phyloP scores from a whole-genome alignment of 257 asterid genomes.

The Jaltomata sinuosa region DNA sequence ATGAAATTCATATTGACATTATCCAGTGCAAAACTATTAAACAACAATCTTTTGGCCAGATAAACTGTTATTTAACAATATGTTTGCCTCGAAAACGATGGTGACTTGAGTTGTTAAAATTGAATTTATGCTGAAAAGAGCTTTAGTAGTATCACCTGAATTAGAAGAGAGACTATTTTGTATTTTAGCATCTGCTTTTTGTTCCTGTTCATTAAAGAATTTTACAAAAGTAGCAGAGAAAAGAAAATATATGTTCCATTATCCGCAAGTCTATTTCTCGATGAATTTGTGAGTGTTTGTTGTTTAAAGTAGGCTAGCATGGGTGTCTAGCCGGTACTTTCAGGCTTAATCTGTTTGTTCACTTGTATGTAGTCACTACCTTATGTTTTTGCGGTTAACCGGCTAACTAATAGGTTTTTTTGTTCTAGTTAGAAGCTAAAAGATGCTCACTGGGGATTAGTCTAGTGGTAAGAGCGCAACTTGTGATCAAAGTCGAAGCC shows the following conservation, averaged over 20 bases:
- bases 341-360: background rate
- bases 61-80: background rate
- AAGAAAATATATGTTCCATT: background rate
- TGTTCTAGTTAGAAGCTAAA: background rate
- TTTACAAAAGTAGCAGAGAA: background rate
- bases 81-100: background rate
- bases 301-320: background rate
- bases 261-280: background rate
- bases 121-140: background rate
- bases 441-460: background rate
- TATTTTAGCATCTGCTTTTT: background rate
- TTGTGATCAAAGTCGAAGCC: too few relatives aligned
- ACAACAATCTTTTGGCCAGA: background rate
- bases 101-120: background rate
- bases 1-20: background rate
- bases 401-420: background rate
- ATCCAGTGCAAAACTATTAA: too few relatives aligned
- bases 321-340: background rate
- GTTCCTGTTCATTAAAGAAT: background rate
- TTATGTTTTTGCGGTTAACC: background rate
- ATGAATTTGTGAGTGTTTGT: background rate
- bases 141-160: background rate
- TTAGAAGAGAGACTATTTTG: background rate
- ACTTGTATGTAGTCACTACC: background rate
- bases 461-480: background rate